These are phyloP conservation scores for Leccinum subgranulosum DNA, from an alignment of 768 basidiomycete genomes.

Conservation along the genomic window DNA sequence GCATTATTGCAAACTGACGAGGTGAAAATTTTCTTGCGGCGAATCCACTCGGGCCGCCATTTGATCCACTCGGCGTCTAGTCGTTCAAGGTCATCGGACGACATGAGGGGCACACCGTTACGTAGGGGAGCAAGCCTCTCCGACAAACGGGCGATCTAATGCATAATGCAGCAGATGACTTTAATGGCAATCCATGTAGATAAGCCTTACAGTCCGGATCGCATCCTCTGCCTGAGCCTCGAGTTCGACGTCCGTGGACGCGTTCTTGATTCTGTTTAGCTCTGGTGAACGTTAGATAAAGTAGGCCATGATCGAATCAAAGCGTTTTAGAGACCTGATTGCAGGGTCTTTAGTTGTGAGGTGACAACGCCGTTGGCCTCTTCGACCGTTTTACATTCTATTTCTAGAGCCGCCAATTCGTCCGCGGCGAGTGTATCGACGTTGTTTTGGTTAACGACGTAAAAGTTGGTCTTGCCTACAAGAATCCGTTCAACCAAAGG, in stretches of 20 bases:
- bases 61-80: constrained; percentile 73
- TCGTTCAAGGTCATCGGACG: constrained; percentile 63
- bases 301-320: not conserved
- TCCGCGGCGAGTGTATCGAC: constrained; percentile 63
- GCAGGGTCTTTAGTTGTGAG: constrained; percentile 48
- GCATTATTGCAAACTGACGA: constrained; percentile 23
- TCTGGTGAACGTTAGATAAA: constrained; percentile 42
- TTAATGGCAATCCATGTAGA: constrained; percentile 11
- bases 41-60: constrained; percentile 82
- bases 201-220: constrained; percentile 47
- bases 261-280: constrained; percentile 55
- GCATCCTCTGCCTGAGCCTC: constrained; percentile 49
- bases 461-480: constrained; percentile 81
- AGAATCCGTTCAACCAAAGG: not conserved
- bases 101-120: constrained; percentile 59
- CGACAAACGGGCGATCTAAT: constrained; percentile 47
- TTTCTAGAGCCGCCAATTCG: constrained; percentile 57
- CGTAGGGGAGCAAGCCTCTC: constrained; percentile 62
- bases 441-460: constrained; percentile 78
- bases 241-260: constrained; percentile 71
- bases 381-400: constrained; percentile 51
- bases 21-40: constrained; percentile 67
- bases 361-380: constrained; percentile 57
- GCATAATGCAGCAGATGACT: constrained; percentile 24
- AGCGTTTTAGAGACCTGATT: constrained; percentile 20